Percentiles rank a stretch among this genome's conserved stretches.
phyloP scores from a whole-genome alignment of 768 basidiomycete species.

The Strobilomyces echinocephalus region DNA sequence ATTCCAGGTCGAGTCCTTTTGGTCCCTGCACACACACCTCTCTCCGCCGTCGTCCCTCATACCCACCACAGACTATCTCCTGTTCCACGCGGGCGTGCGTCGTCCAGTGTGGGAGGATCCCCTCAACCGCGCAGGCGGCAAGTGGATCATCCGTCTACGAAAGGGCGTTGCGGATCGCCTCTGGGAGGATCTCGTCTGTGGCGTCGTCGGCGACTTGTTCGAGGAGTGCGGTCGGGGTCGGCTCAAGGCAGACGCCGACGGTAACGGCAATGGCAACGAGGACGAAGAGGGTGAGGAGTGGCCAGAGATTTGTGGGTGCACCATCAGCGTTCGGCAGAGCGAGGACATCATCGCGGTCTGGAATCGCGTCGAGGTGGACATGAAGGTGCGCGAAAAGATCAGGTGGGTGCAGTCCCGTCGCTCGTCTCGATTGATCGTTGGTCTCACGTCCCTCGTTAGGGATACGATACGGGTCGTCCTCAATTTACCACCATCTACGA shows the following conservation, averaged over 20 bases:
- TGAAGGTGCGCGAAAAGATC: constrained; percentile 73
- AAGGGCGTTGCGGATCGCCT: constrained; percentile 88
- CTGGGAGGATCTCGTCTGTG: constrained; percentile 87
- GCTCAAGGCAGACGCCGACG: constrained; percentile 27
- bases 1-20: constrained; percentile 85
- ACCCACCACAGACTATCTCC: constrained; percentile 90
- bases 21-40: constrained; percentile 91
- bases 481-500: constrained; percentile 67
- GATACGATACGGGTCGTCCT: constrained; percentile 77
- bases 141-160: constrained; percentile 91
- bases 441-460: constrained; percentile 36
- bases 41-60: constrained; percentile 76
- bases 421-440: constrained; percentile 27
- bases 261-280: constrained; percentile 31
- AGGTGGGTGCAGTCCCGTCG: constrained; percentile 46
- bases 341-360: constrained; percentile 94
- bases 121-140: constrained; percentile 80
- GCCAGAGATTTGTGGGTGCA: constrained; percentile 92
- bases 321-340: constrained; percentile 86
- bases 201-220: constrained; percentile 88
- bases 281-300: constrained; percentile 42
- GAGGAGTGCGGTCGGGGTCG: constrained; percentile 48
- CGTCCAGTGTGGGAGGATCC: constrained; percentile 97
- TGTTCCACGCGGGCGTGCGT: constrained; percentile 82
- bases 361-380: constrained; percentile 80